Evolutionary conservation across 345 rosid genomes (phyloP), one percentile per base, ranked within the genome.

Genomic region (Murraya paniculata): DNA sequence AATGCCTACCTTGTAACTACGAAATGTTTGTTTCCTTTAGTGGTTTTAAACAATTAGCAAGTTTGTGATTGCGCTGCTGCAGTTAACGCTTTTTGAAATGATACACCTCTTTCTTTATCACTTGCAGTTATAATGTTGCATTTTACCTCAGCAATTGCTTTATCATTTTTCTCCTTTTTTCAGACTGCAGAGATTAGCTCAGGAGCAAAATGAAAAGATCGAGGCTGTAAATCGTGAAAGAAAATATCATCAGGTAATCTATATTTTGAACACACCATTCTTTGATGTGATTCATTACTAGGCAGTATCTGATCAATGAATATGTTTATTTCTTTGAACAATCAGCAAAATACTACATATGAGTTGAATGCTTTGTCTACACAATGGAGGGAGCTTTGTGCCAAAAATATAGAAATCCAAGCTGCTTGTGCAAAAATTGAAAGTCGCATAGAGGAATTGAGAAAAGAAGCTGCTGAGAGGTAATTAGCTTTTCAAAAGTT

Each of bases 151-250:
- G 60, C 57, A 21, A 25, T 67, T 68, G 56, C 57, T 71, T 72
- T 70, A 16, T 50, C 30, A 0, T 56, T 61, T 75, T 71, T 10
- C 16, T 30, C 45, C 21, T 72, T 24, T 22, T 66, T 79, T 13
- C 90, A 96, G 99, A 85, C 82, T 91, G 91, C 95, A 91, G 80
- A 94, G 88, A 81, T 79, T 91, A 80, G 94, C 92, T 33, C 87
- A 84, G 84, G 92, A 92, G 79, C 95, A 92, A 78, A 89, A 91
- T 83, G 94, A 90, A 72, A 87, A 89, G 79, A 96, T 94, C 71
- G 99, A 91, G 86, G 82, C 87, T n/a, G 97, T 96, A 68, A 96
- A 94, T 59, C 97, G 97, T 62, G 98, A 92, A 82, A 91, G 99
- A 79, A 96, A 94, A 79, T 91, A 86, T 81, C 98, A 96, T 82